These are phyloP conservation scores for Nepenthes alata DNA, from an alignment of 179 eudicot species.

Conservation along the genomic window DNA sequence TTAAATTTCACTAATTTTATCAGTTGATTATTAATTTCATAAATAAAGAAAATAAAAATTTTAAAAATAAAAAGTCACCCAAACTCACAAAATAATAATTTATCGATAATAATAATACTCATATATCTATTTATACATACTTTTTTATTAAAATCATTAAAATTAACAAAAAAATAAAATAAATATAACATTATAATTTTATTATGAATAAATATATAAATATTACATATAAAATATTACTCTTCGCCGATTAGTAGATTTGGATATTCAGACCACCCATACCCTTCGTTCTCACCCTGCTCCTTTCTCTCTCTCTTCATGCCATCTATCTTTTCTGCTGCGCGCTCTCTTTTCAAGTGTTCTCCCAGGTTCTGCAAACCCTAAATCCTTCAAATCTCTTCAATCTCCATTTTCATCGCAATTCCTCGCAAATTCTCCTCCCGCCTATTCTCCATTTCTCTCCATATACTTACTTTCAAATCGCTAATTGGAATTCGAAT, in stretches of 20 bases:
- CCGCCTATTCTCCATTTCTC: not conserved
- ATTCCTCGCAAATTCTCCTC: not conserved
- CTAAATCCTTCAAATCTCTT: slow-evolving; percentile 5
- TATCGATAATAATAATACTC: no score
- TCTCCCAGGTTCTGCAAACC: slow-evolving; percentile 14
- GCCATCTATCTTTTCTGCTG: not conserved
- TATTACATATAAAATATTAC: no score
- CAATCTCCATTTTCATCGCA: slow-evolving; percentile 5
- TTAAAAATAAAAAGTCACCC: no score
- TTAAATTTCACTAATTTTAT: no score
- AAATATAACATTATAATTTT: no score
- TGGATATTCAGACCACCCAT: slow-evolving; percentile 33
- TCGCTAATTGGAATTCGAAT: slow-evolving; percentile 3
- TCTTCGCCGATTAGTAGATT: slow-evolving; percentile 8
- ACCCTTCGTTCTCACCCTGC: slow-evolving; percentile 10
- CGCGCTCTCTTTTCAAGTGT: not conserved
- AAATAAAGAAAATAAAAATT: no score
- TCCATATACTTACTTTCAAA: not conserved
- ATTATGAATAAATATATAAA: no score
- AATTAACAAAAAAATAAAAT: no score
- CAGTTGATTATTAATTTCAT: no score
- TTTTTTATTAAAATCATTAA: no score
- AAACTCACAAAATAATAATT: no score
- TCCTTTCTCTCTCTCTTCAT: slow-evolving; percentile 3
- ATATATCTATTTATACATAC: no score